Conservation (phyloP, 352 stramenopile genomes). For the Phytophthora litchii region DNA sequence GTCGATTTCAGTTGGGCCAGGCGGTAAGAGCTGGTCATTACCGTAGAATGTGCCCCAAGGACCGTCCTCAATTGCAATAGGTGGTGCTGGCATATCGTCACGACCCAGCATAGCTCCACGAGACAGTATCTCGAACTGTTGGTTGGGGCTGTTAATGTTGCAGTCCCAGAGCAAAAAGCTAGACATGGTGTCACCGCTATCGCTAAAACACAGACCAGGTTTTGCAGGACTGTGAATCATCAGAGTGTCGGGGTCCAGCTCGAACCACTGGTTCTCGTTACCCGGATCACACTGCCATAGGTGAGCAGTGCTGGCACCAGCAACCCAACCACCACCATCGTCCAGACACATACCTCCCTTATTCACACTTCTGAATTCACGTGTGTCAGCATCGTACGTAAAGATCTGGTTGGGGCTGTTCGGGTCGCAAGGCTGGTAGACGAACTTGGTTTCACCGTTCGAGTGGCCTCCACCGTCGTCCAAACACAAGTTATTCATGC, state of each 20-base stretch:
- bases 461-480: slow-evolving; percentile 36
- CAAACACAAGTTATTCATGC: slow-evolving; percentile 29
- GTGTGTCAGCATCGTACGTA: slow-evolving; percentile 25
- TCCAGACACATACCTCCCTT: slow-evolving; percentile 37
- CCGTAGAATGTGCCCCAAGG: slow-evolving; percentile 8
- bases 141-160: slow-evolving; percentile 17
- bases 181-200: slow-evolving; percentile 3
- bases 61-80: slow-evolving; percentile 1
- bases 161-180: slow-evolving; percentile 25
- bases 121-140: slow-evolving; percentile 30
- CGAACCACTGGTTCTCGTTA: slow-evolving; percentile 36
- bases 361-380: slow-evolving; percentile 30
- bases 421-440: slow-evolving; percentile 27
- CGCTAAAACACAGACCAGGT: slow-evolving; percentile 30
- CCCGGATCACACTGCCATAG: slow-evolving; percentile 28
- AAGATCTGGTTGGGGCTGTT: slow-evolving; percentile 38
- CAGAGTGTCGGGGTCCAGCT: slow-evolving; percentile 20
- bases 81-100: slow-evolving; percentile 1
- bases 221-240: slow-evolving; percentile 33
- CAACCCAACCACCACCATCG: slow-evolving; percentile 21
- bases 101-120: slow-evolving; percentile 6
- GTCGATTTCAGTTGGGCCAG: slow-evolving; percentile 3
- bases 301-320: background rate
- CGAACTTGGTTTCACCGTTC: slow-evolving; percentile 29
- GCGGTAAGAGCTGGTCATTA: background rate